A percentile compares a stretch with the other conserved stretches of the same genome.
phyloP scores from a whole-genome alignment of 1,284 basidiomycete species.

The Sporisorium scitamineum region DNA sequence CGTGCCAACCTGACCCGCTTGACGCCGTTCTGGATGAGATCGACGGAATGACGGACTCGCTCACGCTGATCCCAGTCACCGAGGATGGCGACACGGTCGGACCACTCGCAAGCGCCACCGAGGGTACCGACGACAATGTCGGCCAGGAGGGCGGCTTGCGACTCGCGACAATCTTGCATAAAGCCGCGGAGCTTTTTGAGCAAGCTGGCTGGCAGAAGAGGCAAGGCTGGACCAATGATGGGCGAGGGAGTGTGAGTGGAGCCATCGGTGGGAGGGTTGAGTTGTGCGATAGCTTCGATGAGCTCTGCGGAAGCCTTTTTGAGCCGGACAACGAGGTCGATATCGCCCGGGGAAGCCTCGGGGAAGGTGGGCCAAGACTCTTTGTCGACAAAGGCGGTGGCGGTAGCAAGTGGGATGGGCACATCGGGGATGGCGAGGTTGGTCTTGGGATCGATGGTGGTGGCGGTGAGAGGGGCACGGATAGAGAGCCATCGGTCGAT shows the following conservation, averaged over 20 bases:
- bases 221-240: conserved; percentile 53
- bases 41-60: conserved; percentile 55
- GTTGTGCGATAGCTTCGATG: conserved; percentile 54
- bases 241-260: conserved; percentile 31
- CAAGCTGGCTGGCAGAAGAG: conserved; percentile 60
- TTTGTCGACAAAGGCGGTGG: conserved; percentile 58
- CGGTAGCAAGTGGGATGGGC: conserved; percentile 59
- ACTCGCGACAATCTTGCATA: conserved; percentile 58
- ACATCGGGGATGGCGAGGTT: conserved; percentile 59
- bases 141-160: conserved; percentile 55
- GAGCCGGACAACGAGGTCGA: conserved; percentile 50
- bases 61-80: conserved; percentile 59
- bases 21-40: conserved; percentile 56
- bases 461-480: conserved; percentile 59
- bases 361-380: conserved; percentile 48
- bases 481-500: conserved; percentile 64
- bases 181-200: conserved; percentile 58
- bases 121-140: conserved; percentile 65
- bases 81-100: conserved; percentile 61
- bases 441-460: conserved; percentile 57
- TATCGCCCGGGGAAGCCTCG: conserved; percentile 46
- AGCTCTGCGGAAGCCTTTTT: conserved; percentile 54
- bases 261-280: conserved; percentile 34
- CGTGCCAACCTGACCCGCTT: conserved; percentile 60
- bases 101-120: conserved; percentile 67